Evolutionary conservation across 768 basidiomycete species (phyloP).

Genomic region (Neoboletus brunneissimus): DNA sequence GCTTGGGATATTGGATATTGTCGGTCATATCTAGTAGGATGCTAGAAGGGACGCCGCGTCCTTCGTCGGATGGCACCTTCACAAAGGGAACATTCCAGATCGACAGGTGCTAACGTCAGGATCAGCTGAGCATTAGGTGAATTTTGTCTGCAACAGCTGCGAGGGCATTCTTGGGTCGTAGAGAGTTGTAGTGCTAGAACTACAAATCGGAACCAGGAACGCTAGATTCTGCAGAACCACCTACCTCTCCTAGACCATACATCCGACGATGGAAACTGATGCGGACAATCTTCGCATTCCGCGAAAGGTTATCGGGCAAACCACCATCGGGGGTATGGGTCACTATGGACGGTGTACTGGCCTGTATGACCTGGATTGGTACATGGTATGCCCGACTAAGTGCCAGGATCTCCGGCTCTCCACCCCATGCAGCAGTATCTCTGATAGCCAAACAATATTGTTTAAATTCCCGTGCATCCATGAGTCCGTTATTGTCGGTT

Average conservation of each 20-base stretch:
- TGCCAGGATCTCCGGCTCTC: constrained; percentile 95
- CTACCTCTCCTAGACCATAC: constrained; percentile 94
- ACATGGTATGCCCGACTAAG: constrained; percentile 76
- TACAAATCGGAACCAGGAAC: constrained; percentile 3
- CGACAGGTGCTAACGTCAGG: background rate
- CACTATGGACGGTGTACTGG: constrained; percentile 77
- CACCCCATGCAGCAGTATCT: constrained; percentile 92
- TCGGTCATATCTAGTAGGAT: background rate
- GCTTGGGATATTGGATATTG: background rate
- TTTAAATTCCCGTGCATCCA: constrained; percentile 62
- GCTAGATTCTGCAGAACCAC: constrained; percentile 24
- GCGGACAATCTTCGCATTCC: constrained; percentile 46
- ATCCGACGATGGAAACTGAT: constrained; percentile 92
- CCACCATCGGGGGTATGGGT: constrained; percentile 61
- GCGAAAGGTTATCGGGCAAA: constrained; percentile 23
- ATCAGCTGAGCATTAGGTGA: constrained; percentile 30
- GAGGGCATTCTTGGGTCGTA: constrained; percentile 52
- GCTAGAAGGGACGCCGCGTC: background rate
- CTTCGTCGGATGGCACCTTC: background rate
- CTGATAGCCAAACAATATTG: constrained; percentile 77
- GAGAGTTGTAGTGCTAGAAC: constrained; percentile 81
- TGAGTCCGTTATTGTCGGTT: constrained; percentile 58
- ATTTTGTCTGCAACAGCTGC: constrained; percentile 31
- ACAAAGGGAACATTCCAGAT: background rate
- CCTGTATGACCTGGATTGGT: constrained; percentile 90